These are phyloP conservation scores for Rubroboletus satanas DNA, from an alignment of 768 basidiomycete species.

Conservation along the genomic window DNA sequence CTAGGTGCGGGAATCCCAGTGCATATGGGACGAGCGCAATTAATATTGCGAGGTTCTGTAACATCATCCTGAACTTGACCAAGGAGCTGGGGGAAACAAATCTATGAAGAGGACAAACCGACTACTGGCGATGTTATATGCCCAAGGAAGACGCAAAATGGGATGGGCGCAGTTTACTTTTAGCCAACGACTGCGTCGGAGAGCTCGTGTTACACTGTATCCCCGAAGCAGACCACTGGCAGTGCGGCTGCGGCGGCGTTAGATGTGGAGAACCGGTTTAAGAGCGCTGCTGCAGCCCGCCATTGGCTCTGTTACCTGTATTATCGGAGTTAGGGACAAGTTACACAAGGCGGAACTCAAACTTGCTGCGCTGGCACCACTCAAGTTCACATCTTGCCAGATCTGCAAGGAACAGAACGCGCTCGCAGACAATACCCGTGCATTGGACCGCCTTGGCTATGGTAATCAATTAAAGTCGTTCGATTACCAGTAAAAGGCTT, in stretches of 20 bases:
- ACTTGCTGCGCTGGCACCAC: too few relatives aligned
- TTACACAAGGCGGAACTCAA: neutral
- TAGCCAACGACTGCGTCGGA: too few relatives aligned
- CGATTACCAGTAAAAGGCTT: neutral
- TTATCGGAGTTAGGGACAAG: neutral
- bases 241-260: neutral
- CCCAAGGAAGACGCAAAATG: neutral
- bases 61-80: neutral
- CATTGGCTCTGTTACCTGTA: neutral
- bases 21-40: conserved; percentile 3
- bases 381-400: neutral
- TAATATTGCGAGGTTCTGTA: conserved; percentile 4
- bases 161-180: neutral
- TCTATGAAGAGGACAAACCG: neutral
- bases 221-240: neutral
- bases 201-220: neutral
- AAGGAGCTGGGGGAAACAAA: neutral
- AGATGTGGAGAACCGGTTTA: neutral
- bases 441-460: neutral
- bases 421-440: neutral
- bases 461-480: neutral
- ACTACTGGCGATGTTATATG: conserved; percentile 1
- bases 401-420: neutral
- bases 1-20: conserved; percentile 13
- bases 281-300: neutral